Evolutionary conservation across 2,329 filamentous ascomycete species (phyloP).

Genomic region (Phymatotrichopsis omnivora): DNA sequence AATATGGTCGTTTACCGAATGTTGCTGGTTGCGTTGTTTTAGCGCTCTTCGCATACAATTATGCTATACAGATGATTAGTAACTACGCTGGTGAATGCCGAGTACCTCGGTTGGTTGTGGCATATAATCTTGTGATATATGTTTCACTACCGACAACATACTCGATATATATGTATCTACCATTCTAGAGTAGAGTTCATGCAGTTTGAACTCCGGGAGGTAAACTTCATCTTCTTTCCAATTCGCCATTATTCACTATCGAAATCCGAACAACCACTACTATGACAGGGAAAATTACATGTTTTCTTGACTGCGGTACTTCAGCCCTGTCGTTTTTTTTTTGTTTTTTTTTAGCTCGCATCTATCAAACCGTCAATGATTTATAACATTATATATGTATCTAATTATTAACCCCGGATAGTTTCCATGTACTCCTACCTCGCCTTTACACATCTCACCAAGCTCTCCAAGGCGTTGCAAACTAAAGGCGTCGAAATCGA

Average conservation of each 20-base stretch:
- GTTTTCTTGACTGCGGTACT: conserved; percentile 57
- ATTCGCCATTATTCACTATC: no score
- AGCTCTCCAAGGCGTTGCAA: conserved; percentile 3
- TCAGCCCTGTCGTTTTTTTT: conserved; percentile 17
- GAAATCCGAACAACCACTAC: no score
- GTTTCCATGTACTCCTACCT: conserved; percentile 48
- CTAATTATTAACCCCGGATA: background rate
- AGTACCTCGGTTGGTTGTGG: no score
- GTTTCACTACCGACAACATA: background rate
- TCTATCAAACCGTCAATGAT: conserved; percentile 4
- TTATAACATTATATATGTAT: background rate
- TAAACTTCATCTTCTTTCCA: background rate
- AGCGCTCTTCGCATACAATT: no score
- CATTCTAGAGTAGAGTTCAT: background rate
- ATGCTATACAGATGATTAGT: background rate
- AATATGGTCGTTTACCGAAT: no score
- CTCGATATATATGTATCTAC: background rate
- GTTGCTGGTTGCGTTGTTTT: no score
- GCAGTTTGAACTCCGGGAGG: conserved; percentile 2
- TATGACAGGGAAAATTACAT: conserved; percentile 44
- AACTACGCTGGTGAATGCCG: no score
- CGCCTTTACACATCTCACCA: conserved; percentile 32
- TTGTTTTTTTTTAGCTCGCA: no score
- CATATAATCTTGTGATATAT: no score
- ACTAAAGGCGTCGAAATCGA: conserved; percentile 43